A percentile compares a stretch with the other conserved stretches of the same genome.
These are phyloP conservation scores for Penicillium roqueforti DNA, from an alignment of 495 filamentous ascomycete genomes.

Conservation along the genomic window DNA sequence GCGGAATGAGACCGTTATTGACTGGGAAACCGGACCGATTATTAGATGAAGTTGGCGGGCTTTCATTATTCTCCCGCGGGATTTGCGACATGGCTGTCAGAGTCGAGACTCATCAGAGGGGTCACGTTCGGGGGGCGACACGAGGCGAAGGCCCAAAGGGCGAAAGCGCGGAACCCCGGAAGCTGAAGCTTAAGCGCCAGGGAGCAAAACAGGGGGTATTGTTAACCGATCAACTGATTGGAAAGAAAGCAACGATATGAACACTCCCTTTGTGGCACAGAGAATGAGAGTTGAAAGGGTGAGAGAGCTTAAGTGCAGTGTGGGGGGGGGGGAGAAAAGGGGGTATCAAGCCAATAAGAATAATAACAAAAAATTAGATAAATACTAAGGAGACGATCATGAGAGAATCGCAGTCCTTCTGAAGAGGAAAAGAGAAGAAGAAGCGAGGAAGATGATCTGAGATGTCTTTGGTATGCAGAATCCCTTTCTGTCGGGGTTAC, in stretches of 20 bases:
- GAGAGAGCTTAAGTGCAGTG: constrained; percentile 4
- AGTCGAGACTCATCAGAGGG: constrained; percentile 28
- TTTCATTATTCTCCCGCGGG: constrained; percentile 32
- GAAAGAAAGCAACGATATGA: neutral
- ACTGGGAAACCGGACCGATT: constrained; percentile 15
- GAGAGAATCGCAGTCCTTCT: neutral
- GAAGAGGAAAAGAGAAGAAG: neutral
- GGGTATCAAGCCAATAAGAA: constrained; percentile 2
- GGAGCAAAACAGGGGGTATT: constrained; percentile 10
- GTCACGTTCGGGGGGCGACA: constrained; percentile 17
- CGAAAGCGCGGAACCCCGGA: constrained; percentile 21
- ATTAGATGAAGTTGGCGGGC: constrained; percentile 17
- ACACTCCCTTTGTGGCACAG: neutral
- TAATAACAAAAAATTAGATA: neutral
- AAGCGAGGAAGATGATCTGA: neutral
- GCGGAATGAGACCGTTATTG: constrained; percentile 29
- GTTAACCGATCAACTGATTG: constrained; percentile 16
- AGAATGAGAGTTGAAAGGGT: neutral
- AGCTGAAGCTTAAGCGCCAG: constrained; percentile 24
- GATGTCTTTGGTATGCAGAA: constrained; percentile 3
- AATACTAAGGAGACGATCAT: neutral
- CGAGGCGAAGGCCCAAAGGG: constrained; percentile 16
- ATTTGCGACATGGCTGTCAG: constrained; percentile 39
- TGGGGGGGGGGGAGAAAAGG: constrained; percentile 6
- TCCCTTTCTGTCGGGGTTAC: neutral